Base-by-base conservation (phyloP, 768 basidiomycete species). In the Gymnopilus junonius region DNA sequence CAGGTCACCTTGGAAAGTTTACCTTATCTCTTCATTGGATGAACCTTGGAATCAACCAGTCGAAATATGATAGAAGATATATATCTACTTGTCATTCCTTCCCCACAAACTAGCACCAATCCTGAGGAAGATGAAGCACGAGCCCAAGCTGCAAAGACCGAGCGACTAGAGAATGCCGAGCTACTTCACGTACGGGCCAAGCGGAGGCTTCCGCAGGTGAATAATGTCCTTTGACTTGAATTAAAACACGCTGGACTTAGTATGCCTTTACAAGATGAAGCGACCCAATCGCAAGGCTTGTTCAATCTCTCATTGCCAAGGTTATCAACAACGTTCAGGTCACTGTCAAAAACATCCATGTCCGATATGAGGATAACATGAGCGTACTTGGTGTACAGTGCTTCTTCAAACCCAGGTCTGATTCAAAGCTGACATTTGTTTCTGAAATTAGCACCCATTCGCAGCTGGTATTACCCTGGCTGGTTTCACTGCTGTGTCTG, bases 271-370 rank as follows among this genome's bases (percentile, higher is more conserved):
- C n/a, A 66, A 75, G 86, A 80, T 63, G 79, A 87, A 54, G 81
- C 87, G 6, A 75, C 83, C n/a, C 89, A 93, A 71, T 87, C 91
- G n/a, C 92, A 95, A 77, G 91, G 92, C 85, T 97, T 63, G 79
- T 93, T 70, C 84, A 92, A 45, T 94, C 94, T 17, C 78, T 99
- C 50, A 87, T 91, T 43, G 85, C 90, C 46, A 97, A 97, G 73
- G 85, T 99, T 61, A 87, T 99, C 66, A 97, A 99, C 77, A 99
- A 99, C 72, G 76, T 99, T 25, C 97, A 99, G 79, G 87, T 99
- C 25, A 95, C 94, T 12, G 87, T 99, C 63, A 94, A 91, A 77
- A 97, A 97, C 69, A 94, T 99, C 45, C 97, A 99, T 74, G 77
- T 99, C 48, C 90, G 97, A 56, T 99, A 98, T 70, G 97, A 99